Evolutionary conservation across 371 early-diverging fungal genomes (phyloP), one percentile per base, ranked within the genome.

Genomic region (Ordospora colligata): DNA sequence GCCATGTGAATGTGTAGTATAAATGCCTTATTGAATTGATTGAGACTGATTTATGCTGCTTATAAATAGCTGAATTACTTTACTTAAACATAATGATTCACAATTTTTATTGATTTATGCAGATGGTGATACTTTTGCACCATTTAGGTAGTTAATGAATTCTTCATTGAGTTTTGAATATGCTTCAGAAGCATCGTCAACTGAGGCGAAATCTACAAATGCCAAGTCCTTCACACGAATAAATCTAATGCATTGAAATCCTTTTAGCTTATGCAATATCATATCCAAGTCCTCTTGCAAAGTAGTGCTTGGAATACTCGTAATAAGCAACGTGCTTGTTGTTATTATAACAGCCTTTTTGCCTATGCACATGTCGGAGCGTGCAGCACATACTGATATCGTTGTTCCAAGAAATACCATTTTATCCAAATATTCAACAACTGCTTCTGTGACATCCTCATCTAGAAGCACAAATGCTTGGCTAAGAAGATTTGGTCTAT

Each of bases 391-490:
- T 32, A 17, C 58, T 1, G 37, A 37, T 11, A 58, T 58, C 58
- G 25, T 40, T 17, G 27, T 37, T 10, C 58, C 58, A 58, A 58
- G 58, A 19, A 58, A 58, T 25, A 58, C 27, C 17, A 27, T 58
- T 37, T 40, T 40, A 1, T 58, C 14, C 10, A 58, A 40, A 37
- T n/a, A 37, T 14, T 11, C 37, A 27, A 58, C 17, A 58, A 58
- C 40, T 40, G 27, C 58, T n/a, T 37, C 40, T 17, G 58, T 58
- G 27, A 58, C 17, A 37, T 58, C 58, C 12, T 19, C 37, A 14
- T 58, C 58, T 25, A 58, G 58, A 58, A 37, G 37, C 14, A 58
- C 58, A 58, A 58, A 58, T 58, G 58, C 58, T 17, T 58, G 58
- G 7, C 58, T 25, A 17, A 58, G 19, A 10, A 58, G 58, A 7